Base-by-base conservation (phyloP, 768 basidiomycete genomes). In the Piloderma croceum region DNA sequence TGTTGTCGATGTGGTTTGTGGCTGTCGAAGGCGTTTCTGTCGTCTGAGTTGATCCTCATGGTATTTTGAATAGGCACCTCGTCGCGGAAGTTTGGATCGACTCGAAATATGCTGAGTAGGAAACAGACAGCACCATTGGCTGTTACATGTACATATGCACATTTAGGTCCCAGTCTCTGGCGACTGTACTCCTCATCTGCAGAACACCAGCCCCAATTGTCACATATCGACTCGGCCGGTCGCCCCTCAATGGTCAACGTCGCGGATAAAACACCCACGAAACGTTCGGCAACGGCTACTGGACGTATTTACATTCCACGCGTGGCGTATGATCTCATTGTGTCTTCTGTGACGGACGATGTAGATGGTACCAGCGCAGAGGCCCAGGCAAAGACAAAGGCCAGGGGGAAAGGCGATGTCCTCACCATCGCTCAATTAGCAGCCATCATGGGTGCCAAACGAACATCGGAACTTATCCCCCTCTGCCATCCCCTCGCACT, bases 161-260 rank as follows among this genome's bases (percentile, higher is more conserved):
- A n/a, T n/a, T n/a, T n/a, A n/a, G n/a, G n/a, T n/a, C n/a, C n/a
- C n/a, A n/a, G n/a, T n/a, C n/a, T n/a, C n/a, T 54, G 56, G 31
- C 53, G 56, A 24, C 52, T 51, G 58, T 46, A 44, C 6, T 57
- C 50, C 23, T 41, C 45, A 13, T 45, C 19, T 35, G 34, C 47
- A 18, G 23, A 43, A 22, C 27, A 32, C 13, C 21, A 31, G 13
- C 45, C 41, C 5, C 47, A 31, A n/a, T 59, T 92, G 27, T 84
- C 87, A 3, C 90, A 93, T 57, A 59, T 91, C n/a, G 80, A 87
- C 57, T 58, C 59, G 9, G 62, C 73, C 5, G 90, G 89, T 12
- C 76, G 73, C 17, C 79, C 87, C 7, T 70, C 73, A 21, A 92
- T 93, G 89, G 89, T 93, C n/a, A 77, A 90, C 50, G 76, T 92